Conservation (phyloP, 352 stramenopile genomes). For the Phytophthora hibernalis region DNA sequence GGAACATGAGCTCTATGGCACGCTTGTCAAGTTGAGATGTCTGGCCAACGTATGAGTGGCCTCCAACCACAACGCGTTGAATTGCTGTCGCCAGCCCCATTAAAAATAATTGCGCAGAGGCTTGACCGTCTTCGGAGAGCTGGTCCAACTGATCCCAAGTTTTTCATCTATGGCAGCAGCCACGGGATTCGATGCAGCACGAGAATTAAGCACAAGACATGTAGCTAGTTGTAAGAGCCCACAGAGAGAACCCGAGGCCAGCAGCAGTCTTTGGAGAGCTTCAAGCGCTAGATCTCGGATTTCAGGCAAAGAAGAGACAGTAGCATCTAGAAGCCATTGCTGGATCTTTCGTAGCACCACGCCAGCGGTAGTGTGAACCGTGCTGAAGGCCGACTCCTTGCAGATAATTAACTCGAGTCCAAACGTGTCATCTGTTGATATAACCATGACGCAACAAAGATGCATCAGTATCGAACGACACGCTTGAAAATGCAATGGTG, state of each 20-base stretch:
- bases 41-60: slow-evolving; percentile 39
- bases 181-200: neutral
- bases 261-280: slow-evolving; percentile 64
- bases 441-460: neutral
- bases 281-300: slow-evolving; percentile 71
- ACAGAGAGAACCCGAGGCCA: slow-evolving; percentile 85
- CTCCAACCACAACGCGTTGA: slow-evolving; percentile 59
- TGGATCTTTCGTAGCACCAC: slow-evolving; percentile 70
- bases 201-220: slow-evolving; percentile 65
- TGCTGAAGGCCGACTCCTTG: slow-evolving; percentile 52
- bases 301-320: slow-evolving; percentile 48
- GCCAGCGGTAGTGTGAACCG: slow-evolving; percentile 57
- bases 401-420: slow-evolving; percentile 62
- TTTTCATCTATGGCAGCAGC: slow-evolving; percentile 40
- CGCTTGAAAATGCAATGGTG: neutral
- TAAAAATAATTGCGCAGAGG: slow-evolving; percentile 55
- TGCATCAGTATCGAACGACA: slow-evolving; percentile 8
- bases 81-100: slow-evolving; percentile 52
- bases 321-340: slow-evolving; percentile 71
- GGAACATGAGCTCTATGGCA: slow-evolving; percentile 62
- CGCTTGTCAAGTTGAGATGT: slow-evolving; percentile 55
- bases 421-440: slow-evolving; percentile 45
- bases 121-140: slow-evolving; percentile 52
- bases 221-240: slow-evolving; percentile 76
- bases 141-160: slow-evolving; percentile 68